Evolutionary conservation across 352 stramenopile genomes (phyloP).

Genomic region (Globisporangium orthogonon): DNA sequence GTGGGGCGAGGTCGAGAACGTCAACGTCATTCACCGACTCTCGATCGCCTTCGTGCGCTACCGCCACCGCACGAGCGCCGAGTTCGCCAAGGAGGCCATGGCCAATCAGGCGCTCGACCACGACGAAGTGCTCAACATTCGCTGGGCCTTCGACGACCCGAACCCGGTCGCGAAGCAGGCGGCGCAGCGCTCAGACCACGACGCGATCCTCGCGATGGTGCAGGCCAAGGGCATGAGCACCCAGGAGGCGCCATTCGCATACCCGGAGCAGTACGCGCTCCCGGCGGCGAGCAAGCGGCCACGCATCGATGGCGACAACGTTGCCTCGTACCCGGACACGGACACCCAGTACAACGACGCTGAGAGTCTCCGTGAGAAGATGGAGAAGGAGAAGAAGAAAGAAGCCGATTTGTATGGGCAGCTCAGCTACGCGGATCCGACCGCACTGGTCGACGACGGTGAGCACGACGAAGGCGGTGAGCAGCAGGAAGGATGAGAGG

Average conservation of each 20-base stretch:
- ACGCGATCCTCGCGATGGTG: slow-evolving; percentile 86
- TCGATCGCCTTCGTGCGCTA: slow-evolving; percentile 90
- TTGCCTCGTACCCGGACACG: slow-evolving; percentile 72
- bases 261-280: slow-evolving; percentile 75
- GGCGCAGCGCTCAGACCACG: slow-evolving; percentile 75
- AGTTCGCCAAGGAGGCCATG: slow-evolving; percentile 90
- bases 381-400: not conserved
- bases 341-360: slow-evolving; percentile 43
- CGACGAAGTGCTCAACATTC: slow-evolving; percentile 89
- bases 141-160: slow-evolving; percentile 91
- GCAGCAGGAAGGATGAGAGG: slow-evolving; percentile 7
- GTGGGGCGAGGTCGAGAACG: slow-evolving; percentile 91
- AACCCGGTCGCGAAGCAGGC: slow-evolving; percentile 91
- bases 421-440: slow-evolving; percentile 52
- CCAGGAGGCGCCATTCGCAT: slow-evolving; percentile 63
- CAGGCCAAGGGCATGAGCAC: slow-evolving; percentile 57
- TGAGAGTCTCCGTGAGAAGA: not conserved
- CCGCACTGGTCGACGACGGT: slow-evolving; percentile 10
- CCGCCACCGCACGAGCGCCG: slow-evolving; percentile 67
- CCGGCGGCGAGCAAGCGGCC: slow-evolving; percentile 47
- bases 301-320: slow-evolving; percentile 49
- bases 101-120: slow-evolving; percentile 82
- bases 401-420: slow-evolving; percentile 30
- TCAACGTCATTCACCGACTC: slow-evolving; percentile 92
- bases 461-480: slow-evolving; percentile 15